phyloP scores from a whole-genome alignment of 2,329 filamentous ascomycete genomes.

The Nemania serpens region DNA sequence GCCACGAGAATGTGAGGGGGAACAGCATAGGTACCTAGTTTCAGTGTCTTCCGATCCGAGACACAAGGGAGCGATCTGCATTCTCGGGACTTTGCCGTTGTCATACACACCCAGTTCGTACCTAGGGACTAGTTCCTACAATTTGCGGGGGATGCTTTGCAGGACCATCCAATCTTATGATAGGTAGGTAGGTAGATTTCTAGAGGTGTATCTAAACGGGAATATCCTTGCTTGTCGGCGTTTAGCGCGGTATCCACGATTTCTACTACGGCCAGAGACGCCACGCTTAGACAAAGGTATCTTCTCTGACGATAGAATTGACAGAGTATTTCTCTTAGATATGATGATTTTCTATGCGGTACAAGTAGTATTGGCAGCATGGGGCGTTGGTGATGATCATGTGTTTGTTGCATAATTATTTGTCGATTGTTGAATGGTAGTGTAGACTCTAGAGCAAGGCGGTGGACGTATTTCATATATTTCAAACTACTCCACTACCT shows the following conservation, averaged over 20 bases:
- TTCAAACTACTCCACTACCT: background rate
- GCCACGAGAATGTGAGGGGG: background rate
- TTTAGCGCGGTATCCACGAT: conserved; percentile 1
- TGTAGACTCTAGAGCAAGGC: background rate
- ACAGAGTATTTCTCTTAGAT: background rate
- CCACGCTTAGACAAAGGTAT: background rate
- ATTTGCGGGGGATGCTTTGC: background rate
- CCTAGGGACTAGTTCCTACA: conserved; percentile 1
- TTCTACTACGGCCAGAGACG: background rate
- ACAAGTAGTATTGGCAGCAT: background rate
- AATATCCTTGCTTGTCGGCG: background rate
- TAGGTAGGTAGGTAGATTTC: no score
- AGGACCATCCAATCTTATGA: background rate
- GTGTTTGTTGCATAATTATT: conserved; percentile 4
- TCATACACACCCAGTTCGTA: conserved; percentile 7
- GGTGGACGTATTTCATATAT: background rate
- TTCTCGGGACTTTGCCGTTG: background rate
- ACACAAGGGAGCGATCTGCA: background rate
- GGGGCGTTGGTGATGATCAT: background rate
- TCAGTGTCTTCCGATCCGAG: conserved; percentile 5
- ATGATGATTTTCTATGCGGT: background rate
- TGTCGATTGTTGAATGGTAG: conserved; percentile 7
- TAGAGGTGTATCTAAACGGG: no score
- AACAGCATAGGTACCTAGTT: background rate
- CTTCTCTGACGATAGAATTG: background rate